Evolutionary conservation across 768 basidiomycete species (phyloP).

Genomic region (Gyrodon lividus): DNA sequence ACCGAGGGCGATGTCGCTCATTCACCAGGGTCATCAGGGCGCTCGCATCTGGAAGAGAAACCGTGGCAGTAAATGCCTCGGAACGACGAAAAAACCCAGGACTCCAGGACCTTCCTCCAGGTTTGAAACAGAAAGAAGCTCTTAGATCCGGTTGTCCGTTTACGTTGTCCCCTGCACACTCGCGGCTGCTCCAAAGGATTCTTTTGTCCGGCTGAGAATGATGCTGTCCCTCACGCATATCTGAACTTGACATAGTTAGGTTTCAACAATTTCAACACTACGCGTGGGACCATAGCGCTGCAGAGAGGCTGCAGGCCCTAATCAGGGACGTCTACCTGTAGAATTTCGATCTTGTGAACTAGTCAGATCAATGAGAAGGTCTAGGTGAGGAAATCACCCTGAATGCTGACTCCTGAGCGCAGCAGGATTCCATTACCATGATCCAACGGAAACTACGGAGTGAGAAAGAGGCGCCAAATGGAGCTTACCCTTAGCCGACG

Average conservation of each 20-base stretch:
- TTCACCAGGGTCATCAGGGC: too few relatives aligned
- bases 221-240: constrained; percentile 51
- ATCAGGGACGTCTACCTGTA: constrained; percentile 33
- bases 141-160: not conserved
- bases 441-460: constrained; percentile 35
- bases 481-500: constrained; percentile 17
- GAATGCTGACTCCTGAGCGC: constrained; percentile 55
- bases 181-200: constrained; percentile 19
- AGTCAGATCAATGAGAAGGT: not conserved
- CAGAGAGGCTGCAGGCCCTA: constrained; percentile 66
- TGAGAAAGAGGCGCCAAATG: constrained; percentile 21
- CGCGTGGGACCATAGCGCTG: constrained; percentile 44
- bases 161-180: not conserved
- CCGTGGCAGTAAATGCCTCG: too few relatives aligned
- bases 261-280: constrained; percentile 56
- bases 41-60: too few relatives aligned
- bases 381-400: constrained; percentile 37
- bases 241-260: constrained; percentile 45
- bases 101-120: too few relatives aligned
- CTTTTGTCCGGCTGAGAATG: constrained; percentile 35
- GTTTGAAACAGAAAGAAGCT: not conserved
- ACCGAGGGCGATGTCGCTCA: too few relatives aligned
- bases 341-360: constrained; percentile 52
- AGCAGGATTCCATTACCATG: constrained; percentile 54
- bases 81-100: too few relatives aligned